These are phyloP conservation scores for Euphorbia tirucalli DNA, from an alignment of 345 rosid genomes.

Conservation along the genomic window DNA sequence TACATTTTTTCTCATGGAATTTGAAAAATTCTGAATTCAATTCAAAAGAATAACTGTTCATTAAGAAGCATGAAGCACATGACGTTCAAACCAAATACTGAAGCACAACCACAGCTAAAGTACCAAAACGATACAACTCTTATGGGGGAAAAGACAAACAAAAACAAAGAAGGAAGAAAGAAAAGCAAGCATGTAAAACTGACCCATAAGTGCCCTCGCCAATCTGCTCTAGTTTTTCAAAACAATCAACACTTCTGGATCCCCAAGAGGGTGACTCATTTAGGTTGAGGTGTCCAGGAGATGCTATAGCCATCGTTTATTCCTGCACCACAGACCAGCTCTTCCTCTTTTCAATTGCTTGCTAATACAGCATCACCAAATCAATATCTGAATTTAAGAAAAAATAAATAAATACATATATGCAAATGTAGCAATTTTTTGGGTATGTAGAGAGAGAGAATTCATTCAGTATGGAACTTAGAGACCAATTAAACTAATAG, in stretches of 20 bases:
- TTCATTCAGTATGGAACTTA: too few species aligned
- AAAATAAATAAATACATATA: too few species aligned
- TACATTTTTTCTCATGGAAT: background rate
- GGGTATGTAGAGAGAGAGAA: too few species aligned
- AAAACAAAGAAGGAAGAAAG: background rate
- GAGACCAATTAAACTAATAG: too few species aligned
- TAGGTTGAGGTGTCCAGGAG: constrained; percentile 52
- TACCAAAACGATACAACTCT: too few species aligned
- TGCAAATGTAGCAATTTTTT: too few species aligned
- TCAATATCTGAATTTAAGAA: too few species aligned
- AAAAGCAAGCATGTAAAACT: background rate
- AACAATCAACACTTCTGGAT: constrained; percentile 76
- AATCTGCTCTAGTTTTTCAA: constrained; percentile 79
- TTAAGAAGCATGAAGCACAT: too few species aligned
- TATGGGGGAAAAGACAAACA: too few species aligned
- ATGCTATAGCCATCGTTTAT: constrained; percentile 50
- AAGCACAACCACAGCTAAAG: background rate
- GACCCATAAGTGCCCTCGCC: constrained; percentile 92
- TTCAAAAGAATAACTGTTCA: background rate
- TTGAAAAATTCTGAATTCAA: background rate
- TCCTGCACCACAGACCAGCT: background rate
- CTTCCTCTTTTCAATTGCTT: too few species aligned
- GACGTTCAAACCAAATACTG: too few species aligned
- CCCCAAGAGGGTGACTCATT: constrained; percentile 66
- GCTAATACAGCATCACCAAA: background rate